phyloP scores from a whole-genome alignment of 148 eudicot genomes.

The Silene latifolia region DNA sequence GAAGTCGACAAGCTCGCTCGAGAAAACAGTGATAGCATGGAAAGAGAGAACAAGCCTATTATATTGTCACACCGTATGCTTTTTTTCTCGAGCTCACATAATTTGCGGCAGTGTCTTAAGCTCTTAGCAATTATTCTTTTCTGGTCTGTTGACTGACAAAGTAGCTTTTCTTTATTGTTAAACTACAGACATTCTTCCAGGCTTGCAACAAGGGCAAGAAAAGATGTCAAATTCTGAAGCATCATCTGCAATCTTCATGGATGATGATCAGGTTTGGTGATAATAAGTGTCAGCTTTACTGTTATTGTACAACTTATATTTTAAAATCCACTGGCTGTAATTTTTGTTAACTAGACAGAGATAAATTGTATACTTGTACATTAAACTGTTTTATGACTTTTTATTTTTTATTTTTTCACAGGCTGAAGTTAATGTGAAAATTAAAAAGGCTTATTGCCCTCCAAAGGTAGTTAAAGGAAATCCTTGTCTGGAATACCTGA shows the following conservation, averaged over 20 bases:
- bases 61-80: conserved; percentile 87
- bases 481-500: conserved; percentile 83
- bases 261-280: conserved; percentile 74
- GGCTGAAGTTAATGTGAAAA: conserved; percentile 82
- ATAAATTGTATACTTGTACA: neutral
- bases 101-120: neutral
- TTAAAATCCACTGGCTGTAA: neutral
- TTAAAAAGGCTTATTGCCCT: conserved; percentile 92
- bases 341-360: neutral
- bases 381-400: conserved; percentile 9
- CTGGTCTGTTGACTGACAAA: neutral
- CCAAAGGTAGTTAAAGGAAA: conserved; percentile 62
- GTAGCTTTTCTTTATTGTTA: conserved; percentile 12
- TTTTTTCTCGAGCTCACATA: conserved; percentile 12
- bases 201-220: conserved; percentile 88
- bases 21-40: conserved; percentile 83
- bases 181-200: conserved; percentile 84
- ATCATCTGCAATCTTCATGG: conserved; percentile 85
- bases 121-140: neutral
- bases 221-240: conserved; percentile 93
- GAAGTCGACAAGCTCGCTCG: conserved; percentile 90
- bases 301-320: neutral
- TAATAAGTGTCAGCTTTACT: neutral
- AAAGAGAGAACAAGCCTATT: conserved; percentile 87
- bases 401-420: conserved; percentile 10